A percentile compares a stretch with the other conserved stretches of the same genome.
Evolutionary conservation across 1,284 basidiomycete genomes (phyloP).

Genomic region (Ganoderma multipileum): DNA sequence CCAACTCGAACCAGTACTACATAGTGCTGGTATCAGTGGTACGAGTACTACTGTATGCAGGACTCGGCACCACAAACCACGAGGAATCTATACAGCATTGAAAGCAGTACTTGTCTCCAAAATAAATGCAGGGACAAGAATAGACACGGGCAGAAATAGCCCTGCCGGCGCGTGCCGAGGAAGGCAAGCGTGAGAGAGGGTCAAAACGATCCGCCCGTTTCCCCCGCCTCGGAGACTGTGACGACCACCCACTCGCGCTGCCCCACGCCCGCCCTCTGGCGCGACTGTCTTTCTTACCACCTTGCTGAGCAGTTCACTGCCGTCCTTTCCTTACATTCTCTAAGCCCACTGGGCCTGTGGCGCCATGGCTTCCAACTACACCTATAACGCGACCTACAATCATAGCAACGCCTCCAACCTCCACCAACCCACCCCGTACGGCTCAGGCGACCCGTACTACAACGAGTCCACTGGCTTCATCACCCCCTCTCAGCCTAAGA

Average conservation of each 20-base stretch:
- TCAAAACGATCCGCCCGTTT: neutral
- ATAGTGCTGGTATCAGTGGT: neutral
- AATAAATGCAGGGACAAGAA: constrained; percentile 1
- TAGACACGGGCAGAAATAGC: constrained; percentile 24
- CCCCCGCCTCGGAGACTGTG: constrained; percentile 18
- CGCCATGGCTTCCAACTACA: constrained; percentile 49
- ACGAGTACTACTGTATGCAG: neutral
- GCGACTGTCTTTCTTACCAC: constrained; percentile 15
- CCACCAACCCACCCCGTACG: constrained; percentile 46
- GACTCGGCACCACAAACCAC: neutral
- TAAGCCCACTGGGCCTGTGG: constrained; percentile 26
- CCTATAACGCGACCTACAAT: constrained; percentile 56
- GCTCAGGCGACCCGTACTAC: constrained; percentile 69
- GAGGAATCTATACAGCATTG: neutral
- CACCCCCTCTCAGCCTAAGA: constrained; percentile 50
- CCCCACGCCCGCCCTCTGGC: constrained; percentile 20
- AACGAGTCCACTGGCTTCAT: constrained; percentile 71
- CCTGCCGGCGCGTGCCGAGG: constrained; percentile 20
- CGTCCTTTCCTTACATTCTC: constrained; percentile 39
- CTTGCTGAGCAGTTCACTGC: constrained; percentile 30
- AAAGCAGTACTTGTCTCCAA: neutral
- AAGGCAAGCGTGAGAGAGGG: neutral
- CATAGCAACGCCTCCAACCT: constrained; percentile 30
- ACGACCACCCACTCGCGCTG: constrained; percentile 28
- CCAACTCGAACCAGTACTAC: neutral